These are phyloP conservation scores for Wickerhamiella hasegawae DNA, from an alignment of 805 yeast genomes.

Conservation along the genomic window DNA sequence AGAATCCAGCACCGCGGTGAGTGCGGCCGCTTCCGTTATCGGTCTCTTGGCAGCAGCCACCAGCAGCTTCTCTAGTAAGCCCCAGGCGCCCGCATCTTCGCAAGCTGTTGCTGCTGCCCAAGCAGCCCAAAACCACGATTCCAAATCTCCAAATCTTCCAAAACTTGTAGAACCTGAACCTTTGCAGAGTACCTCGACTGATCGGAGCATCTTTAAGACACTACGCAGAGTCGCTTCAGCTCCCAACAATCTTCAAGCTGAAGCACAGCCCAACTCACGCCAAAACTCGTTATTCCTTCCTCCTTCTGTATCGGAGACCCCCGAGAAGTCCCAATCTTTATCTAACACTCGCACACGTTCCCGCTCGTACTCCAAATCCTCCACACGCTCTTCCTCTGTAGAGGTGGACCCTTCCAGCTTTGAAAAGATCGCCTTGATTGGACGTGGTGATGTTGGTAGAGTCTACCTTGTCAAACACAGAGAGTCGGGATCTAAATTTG, in stretches of 20 bases:
- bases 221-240: slow-evolving; percentile 69
- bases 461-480: slow-evolving; percentile 85
- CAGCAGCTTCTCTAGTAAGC: neutral
- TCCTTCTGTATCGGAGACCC: neutral
- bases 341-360: slow-evolving; percentile 7
- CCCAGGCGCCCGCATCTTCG: neutral
- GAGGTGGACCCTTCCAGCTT: slow-evolving; percentile 79
- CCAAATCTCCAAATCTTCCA: neutral
- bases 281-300: neutral
- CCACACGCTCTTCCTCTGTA: slow-evolving; percentile 57
- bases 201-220: slow-evolving; percentile 12
- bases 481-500: slow-evolving; percentile 55
- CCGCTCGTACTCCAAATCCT: slow-evolving; percentile 57
- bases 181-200: too few relatives aligned
- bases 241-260: slow-evolving; percentile 36
- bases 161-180: neutral
- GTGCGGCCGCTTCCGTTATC: neutral
- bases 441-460: slow-evolving; percentile 96
- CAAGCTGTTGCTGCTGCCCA: neutral
- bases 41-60: neutral
- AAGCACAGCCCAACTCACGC: neutral
- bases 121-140: neutral
- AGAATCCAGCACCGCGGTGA: neutral
- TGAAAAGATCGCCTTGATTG: slow-evolving; percentile 77
- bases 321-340: neutral